These are phyloP conservation scores for Penicillium manginii DNA, from an alignment of 495 filamentous ascomycete species.

Conservation along the genomic window DNA sequence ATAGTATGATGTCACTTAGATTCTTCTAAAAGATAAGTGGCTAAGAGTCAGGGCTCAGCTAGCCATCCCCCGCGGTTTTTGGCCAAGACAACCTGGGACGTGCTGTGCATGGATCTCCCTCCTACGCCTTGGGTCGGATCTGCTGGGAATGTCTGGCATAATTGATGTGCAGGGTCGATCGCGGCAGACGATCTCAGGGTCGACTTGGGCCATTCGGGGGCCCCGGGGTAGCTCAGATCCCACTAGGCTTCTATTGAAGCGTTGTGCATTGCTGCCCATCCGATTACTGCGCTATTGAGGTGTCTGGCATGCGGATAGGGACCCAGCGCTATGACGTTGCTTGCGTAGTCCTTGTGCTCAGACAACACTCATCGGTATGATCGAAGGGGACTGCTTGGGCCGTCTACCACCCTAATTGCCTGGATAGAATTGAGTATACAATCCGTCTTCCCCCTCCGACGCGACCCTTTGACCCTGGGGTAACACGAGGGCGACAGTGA, in stretches of 20 bases:
- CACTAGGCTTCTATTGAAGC: background rate
- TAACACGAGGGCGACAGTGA: constrained; percentile 19
- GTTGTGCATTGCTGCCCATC: background rate
- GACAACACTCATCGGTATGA: background rate
- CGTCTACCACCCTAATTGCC: background rate
- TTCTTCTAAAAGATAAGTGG: constrained; percentile 9
- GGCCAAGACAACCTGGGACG: constrained; percentile 13
- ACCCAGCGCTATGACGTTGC: constrained; percentile 14
- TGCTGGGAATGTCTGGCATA: constrained; percentile 17
- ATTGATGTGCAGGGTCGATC: constrained; percentile 20
- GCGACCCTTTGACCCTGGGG: constrained; percentile 8
- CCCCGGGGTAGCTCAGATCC: background rate
- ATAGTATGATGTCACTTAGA: constrained; percentile 23
- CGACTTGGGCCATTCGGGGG: background rate
- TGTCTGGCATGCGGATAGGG: constrained; percentile 22
- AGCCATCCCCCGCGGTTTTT: constrained; percentile 6
- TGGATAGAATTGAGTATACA: background rate
- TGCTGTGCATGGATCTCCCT: constrained; percentile 6
- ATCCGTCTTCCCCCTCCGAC: constrained; percentile 7
- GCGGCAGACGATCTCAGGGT: constrained; percentile 10
- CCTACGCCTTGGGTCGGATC: background rate
- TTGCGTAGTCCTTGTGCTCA: constrained; percentile 7
- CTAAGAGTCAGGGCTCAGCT: background rate
- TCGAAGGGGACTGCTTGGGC: background rate
- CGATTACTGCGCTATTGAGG: constrained; percentile 13